These are phyloP conservation scores for Aspergillus ostianus DNA, from an alignment of 495 filamentous ascomycete species.

Conservation along the genomic window DNA sequence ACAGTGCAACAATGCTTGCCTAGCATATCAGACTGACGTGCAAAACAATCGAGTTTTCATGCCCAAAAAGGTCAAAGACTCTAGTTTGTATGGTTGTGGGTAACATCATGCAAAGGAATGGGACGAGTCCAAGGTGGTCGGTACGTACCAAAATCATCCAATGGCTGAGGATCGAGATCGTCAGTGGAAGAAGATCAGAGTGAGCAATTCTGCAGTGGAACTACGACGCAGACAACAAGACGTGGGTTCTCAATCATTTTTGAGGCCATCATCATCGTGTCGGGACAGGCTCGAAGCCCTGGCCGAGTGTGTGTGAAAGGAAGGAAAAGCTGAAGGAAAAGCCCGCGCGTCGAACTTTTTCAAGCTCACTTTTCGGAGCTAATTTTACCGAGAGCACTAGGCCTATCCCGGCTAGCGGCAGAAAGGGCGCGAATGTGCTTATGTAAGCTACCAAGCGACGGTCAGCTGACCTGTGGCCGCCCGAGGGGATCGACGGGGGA, in stretches of 20 bases:
- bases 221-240: neutral
- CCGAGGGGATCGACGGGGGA: slow-evolving; percentile 5
- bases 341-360: slow-evolving; percentile 23
- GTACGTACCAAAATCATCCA: neutral
- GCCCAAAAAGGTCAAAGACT: slow-evolving; percentile 95
- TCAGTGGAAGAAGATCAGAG: neutral
- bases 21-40: slow-evolving; percentile 95
- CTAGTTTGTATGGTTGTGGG: slow-evolving; percentile 96
- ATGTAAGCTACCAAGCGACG: slow-evolving; percentile 5
- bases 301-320: slow-evolving; percentile 11
- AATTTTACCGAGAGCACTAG: slow-evolving; percentile 20
- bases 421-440: neutral
- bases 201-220: neutral
- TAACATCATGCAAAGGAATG: slow-evolving; percentile 58
- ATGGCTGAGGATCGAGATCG: neutral
- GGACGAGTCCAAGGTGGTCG: slow-evolving; percentile 7
- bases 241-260: neutral
- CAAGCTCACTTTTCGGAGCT: slow-evolving; percentile 20
- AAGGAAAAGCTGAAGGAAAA: slow-evolving; percentile 11
- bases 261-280: neutral
- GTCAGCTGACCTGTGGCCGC: neutral
- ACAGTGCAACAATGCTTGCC: slow-evolving; percentile 14
- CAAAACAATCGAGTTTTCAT: slow-evolving; percentile 88
- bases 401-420: neutral
- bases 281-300: neutral